Evolutionary conservation across 371 early-diverging fungal species (phyloP).

Genomic region (Massospora cicadina): DNA sequence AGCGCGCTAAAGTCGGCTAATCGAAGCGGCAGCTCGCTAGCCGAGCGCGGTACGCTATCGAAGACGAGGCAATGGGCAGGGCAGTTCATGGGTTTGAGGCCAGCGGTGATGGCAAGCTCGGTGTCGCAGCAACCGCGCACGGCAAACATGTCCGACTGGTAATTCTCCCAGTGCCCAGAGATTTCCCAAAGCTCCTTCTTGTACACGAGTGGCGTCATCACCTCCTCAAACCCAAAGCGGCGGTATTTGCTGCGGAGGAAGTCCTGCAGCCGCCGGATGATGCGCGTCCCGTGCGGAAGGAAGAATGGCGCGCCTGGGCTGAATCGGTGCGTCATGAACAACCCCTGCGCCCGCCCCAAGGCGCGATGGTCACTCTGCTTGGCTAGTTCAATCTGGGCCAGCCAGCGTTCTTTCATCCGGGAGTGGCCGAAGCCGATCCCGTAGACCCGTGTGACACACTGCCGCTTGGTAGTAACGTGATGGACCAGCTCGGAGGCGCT

Average conservation of each 20-base stretch:
- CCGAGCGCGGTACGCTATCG: constrained; percentile 76
- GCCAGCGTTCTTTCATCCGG: neutral
- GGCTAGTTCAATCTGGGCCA: constrained; percentile 58
- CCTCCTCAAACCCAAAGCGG: constrained; percentile 68
- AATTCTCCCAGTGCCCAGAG: constrained; percentile 98
- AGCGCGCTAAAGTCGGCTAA: constrained; percentile 97
- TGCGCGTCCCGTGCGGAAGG: constrained; percentile 90
- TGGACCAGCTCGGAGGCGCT: neutral
- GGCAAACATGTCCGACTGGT: constrained; percentile 97
- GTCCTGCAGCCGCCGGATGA: constrained; percentile 87
- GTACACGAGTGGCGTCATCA: constrained; percentile 96
- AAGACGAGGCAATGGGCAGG: constrained; percentile 99
- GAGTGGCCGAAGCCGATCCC: neutral
- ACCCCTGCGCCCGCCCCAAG: constrained; percentile 87
- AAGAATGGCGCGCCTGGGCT: constrained; percentile 96
- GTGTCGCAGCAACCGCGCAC: constrained; percentile 50
- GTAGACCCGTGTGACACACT: constrained; percentile 2
- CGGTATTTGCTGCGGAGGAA: constrained; percentile 68
- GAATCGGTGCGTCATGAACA: constrained; percentile 95
- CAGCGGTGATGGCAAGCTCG: constrained; percentile 36
- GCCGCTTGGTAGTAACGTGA: neutral
- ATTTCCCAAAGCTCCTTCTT: constrained; percentile 94
- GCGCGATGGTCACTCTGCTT: constrained; percentile 96
- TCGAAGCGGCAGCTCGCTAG: constrained; percentile 94
- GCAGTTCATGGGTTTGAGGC: constrained; percentile 99